Percentiles rank a stretch among this genome's conserved stretches.
These are phyloP conservation scores for Odonthalia washingtoniensis DNA, from an alignment of 31 red algal species.

Conservation along the genomic window DNA sequence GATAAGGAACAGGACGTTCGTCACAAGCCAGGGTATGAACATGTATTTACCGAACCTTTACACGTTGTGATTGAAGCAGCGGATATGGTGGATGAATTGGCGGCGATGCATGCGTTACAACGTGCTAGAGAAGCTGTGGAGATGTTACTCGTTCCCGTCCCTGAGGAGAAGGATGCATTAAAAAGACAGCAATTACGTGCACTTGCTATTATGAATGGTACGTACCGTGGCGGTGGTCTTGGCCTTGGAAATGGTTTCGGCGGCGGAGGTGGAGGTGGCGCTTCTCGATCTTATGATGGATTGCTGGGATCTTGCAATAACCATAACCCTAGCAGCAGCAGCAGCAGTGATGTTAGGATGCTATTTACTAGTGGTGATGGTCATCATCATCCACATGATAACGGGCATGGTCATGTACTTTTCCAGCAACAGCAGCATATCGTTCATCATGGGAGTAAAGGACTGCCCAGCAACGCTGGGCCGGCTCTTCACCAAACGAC, in stretches of 20 bases:
- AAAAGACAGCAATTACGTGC: slow-evolving; percentile 93
- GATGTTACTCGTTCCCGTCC: slow-evolving; percentile 91
- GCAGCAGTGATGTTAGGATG: neutral
- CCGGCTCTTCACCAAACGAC: too few relatives aligned
- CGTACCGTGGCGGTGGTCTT: slow-evolving; percentile 48
- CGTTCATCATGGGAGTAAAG: too few relatives aligned
- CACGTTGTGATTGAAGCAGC: slow-evolving; percentile 81
- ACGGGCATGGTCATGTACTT: too few relatives aligned
- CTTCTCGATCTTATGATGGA: neutral
- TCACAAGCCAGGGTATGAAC: slow-evolving; percentile 90
- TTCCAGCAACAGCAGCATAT: too few relatives aligned
- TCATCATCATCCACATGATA: neutral
- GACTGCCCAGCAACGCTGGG: too few relatives aligned
- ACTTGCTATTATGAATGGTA: slow-evolving; percentile 94
- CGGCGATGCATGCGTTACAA: slow-evolving; percentile 64
- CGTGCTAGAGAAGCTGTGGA: slow-evolving; percentile 92
- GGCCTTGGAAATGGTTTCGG: neutral
- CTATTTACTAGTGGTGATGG: neutral
- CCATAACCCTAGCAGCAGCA: neutral
- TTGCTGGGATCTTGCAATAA: neutral
- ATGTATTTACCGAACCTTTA: slow-evolving; percentile 90
- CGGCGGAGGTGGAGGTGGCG: too few relatives aligned
- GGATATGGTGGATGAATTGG: slow-evolving; percentile 66
- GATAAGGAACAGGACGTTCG: slow-evolving; percentile 86
- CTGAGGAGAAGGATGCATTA: slow-evolving; percentile 94